These are phyloP conservation scores for Trichoderma asperelloides DNA, from an alignment of 495 filamentous ascomycete genomes.

Conservation along the genomic window DNA sequence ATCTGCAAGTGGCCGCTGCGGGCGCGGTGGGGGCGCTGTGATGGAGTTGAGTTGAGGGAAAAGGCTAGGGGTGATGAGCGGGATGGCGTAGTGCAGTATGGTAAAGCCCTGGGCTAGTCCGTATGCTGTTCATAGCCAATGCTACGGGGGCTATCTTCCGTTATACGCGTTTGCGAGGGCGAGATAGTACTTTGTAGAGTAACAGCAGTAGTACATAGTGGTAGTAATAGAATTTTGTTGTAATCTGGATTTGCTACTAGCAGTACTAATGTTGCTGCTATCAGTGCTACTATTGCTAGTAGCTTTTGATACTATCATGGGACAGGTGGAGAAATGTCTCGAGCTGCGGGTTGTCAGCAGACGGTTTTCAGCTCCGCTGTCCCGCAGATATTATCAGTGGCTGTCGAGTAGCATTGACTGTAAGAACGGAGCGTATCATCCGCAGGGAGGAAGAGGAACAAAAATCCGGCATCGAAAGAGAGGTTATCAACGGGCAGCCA, in stretches of 20 bases:
- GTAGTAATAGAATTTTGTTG: too few species aligned
- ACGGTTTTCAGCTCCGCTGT: neutral
- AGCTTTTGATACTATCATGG: neutral
- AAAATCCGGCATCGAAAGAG: neutral
- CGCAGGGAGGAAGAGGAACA: neutral
- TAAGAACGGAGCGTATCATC: constrained; percentile 2
- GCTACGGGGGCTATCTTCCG: too few species aligned
- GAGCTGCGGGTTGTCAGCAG: constrained; percentile 4
- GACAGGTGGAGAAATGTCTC: neutral
- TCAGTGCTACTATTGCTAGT: neutral
- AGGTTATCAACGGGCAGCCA: neutral
- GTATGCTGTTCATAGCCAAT: too few species aligned
- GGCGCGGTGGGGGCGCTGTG: neutral
- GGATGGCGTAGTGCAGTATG: neutral
- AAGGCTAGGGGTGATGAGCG: neutral
- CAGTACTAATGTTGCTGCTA: neutral
- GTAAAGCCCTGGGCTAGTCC: too few species aligned
- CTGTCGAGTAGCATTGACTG: neutral
- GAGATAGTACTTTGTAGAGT: too few species aligned
- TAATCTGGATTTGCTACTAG: neutral
- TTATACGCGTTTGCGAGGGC: too few species aligned
- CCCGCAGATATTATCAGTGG: neutral
- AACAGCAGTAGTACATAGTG: too few species aligned
- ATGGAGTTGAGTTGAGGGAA: neutral
- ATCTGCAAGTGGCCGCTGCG: too few species aligned